A percentile compares a stretch with the other conserved stretches of the same genome.
Evolutionary conservation across 768 basidiomycete species (phyloP).

Genomic region (Lyophyllum shimeji): DNA sequence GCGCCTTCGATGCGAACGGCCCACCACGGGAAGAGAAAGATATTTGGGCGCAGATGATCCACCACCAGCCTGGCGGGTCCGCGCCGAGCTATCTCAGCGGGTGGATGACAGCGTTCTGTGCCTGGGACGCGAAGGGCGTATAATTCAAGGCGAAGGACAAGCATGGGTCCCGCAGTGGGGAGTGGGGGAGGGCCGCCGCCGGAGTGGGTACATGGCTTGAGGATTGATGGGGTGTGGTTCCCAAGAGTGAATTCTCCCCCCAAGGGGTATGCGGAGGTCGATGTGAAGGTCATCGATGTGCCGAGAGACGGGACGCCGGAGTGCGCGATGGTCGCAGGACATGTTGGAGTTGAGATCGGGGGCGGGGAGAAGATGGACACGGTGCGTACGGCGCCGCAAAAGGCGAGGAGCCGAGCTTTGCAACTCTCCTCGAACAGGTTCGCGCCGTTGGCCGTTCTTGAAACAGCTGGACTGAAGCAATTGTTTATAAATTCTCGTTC

Average conservation of each 20-base stretch:
- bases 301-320: not conserved
- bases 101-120: conserved; percentile 12
- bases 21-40: not conserved
- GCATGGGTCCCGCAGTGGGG: not conserved
- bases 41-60: conserved; percentile 11
- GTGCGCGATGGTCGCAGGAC: conserved; percentile 24
- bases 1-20: conserved; percentile 14
- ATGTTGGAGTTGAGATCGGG: conserved; percentile 10
- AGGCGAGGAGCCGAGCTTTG: conserved; percentile 1
- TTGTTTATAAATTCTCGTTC: no score
- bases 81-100: conserved; percentile 3
- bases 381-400: conserved; percentile 16
- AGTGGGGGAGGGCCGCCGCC: not conserved
- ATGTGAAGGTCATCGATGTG: conserved; percentile 3
- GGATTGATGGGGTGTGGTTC: not conserved
- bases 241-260: not conserved
- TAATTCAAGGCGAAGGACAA: not conserved
- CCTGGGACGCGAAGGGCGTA: conserved; percentile 7
- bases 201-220: not conserved
- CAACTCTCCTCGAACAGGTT: no score
- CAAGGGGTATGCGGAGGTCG: conserved; percentile 9
- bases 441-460: no score
- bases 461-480: no score
- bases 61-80: not conserved
- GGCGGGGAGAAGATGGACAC: conserved; percentile 7